phyloP scores from a whole-genome alignment of 805 yeast species.

The Candida tammaniensis region DNA sequence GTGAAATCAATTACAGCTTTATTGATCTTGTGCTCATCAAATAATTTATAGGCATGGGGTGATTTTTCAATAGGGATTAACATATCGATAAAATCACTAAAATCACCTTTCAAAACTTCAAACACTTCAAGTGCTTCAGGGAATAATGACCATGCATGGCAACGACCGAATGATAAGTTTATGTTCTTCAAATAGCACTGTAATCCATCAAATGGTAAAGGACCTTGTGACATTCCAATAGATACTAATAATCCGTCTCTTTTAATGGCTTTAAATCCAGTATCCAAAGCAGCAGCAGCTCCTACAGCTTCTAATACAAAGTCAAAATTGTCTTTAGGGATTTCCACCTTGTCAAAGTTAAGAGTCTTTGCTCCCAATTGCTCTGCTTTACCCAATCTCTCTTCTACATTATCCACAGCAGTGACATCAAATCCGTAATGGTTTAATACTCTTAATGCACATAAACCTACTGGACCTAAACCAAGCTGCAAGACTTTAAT shows the following conservation, averaged over 20 bases:
- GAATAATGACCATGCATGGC: conserved; percentile 59
- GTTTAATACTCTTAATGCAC: conserved; percentile 46
- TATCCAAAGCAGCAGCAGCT: conserved; percentile 46
- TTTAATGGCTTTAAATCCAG: conserved; percentile 53
- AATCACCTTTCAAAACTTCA: conserved; percentile 40
- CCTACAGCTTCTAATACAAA: conserved; percentile 63
- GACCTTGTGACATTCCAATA: conserved; percentile 60
- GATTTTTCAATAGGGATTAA: conserved; percentile 44
- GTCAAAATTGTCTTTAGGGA: conserved; percentile 54
- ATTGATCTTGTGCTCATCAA: conserved; percentile 52
- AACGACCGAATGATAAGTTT: conserved; percentile 59
- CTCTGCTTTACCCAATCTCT: conserved; percentile 43
- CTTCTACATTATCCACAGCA: conserved; percentile 49
- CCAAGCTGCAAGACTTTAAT: conserved; percentile 50
- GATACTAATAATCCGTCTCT: conserved; percentile 57
- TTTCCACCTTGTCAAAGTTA: conserved; percentile 39
- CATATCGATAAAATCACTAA: conserved; percentile 52
- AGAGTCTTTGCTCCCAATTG: conserved; percentile 50
- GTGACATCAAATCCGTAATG: conserved; percentile 45
- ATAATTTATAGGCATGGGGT: conserved; percentile 45
- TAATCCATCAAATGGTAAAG: conserved; percentile 53
- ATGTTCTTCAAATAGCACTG: conserved; percentile 58
- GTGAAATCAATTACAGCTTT: conserved; percentile 48
- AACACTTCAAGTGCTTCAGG: conserved; percentile 50
- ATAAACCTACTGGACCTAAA: conserved; percentile 60